Evolutionary conservation across 306 rosid species (phyloP).

Genomic region (Quercus aquifolioides): DNA sequence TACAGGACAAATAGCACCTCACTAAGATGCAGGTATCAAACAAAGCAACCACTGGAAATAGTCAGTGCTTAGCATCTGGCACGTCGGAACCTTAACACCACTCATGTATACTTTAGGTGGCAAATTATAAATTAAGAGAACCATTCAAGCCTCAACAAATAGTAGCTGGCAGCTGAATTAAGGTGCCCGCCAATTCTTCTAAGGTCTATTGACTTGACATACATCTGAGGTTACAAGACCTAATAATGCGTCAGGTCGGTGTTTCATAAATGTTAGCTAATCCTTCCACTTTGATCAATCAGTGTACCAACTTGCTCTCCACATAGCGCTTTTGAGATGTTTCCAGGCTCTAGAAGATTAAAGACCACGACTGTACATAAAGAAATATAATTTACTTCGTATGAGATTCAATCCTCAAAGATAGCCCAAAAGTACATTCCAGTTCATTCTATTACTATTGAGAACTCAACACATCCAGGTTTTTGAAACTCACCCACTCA

Average conservation of each 20-base stretch:
- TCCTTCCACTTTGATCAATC: constrained; percentile 58
- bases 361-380: constrained; percentile 50
- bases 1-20: constrained; percentile 8
- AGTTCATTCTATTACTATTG: not conserved
- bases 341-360: constrained; percentile 63
- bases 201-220: constrained; percentile 1
- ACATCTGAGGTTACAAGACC: constrained; percentile 16
- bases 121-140: not conserved
- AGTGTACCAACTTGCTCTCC: constrained; percentile 70
- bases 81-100: constrained; percentile 7
- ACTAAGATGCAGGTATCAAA: not conserved
- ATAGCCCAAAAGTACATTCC: constrained; percentile 14
- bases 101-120: constrained; percentile 3
- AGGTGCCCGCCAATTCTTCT: not conserved
- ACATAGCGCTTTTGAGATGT: constrained; percentile 65
- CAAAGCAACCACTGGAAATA: not conserved
- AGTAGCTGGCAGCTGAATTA: constrained; percentile 12
- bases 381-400: not conserved
- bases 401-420: not conserved
- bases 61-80: constrained; percentile 1
- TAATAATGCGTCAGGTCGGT: not conserved
- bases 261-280: constrained; percentile 19
- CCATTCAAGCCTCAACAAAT: not conserved
- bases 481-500: not conserved
- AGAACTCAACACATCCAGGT: not conserved